Percentiles rank a stretch among this genome's conserved stretches.
phyloP scores from a whole-genome alignment of 2,329 filamentous ascomycete genomes.

The Phyllosticta citrichinensis region DNA sequence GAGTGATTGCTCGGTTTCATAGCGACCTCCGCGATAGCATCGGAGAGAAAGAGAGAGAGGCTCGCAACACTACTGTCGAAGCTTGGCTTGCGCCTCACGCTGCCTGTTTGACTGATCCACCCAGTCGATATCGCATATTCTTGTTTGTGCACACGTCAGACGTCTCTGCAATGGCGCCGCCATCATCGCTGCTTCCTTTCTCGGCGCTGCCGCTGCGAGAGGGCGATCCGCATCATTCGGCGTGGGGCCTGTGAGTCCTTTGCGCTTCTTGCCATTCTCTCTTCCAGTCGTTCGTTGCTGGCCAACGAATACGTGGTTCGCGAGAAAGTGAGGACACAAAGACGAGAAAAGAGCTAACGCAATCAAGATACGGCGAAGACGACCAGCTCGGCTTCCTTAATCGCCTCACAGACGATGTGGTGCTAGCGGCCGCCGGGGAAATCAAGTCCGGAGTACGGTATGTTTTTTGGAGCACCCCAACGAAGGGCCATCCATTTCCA shows the following conservation, averaged over 20 bases:
- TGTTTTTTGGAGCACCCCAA: too few relatives aligned
- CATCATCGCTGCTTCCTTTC: constrained; percentile 20
- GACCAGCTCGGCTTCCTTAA: constrained; percentile 54
- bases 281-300: background rate
- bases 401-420: constrained; percentile 45
- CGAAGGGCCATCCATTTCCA: too few relatives aligned
- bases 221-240: constrained; percentile 36
- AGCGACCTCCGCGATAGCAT: too few relatives aligned
- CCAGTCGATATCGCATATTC: too few relatives aligned
- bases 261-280: background rate
- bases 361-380: constrained; percentile 41
- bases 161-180: too few relatives aligned
- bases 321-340: background rate
- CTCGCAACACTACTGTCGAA: too few relatives aligned
- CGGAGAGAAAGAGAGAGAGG: too few relatives aligned
- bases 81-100: too few relatives aligned
- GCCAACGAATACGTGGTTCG: background rate
- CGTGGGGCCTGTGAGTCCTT: constrained; percentile 23
- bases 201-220: constrained; percentile 39
- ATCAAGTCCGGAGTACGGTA: constrained; percentile 46
- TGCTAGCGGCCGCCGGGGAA: constrained; percentile 40
- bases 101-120: too few relatives aligned
- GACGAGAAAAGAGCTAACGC: background rate
- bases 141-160: too few relatives aligned
- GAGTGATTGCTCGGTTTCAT: too few relatives aligned